Conservation (phyloP, 2,329 filamentous ascomycete species). For the Pseudopyricularia javanii region DNA sequence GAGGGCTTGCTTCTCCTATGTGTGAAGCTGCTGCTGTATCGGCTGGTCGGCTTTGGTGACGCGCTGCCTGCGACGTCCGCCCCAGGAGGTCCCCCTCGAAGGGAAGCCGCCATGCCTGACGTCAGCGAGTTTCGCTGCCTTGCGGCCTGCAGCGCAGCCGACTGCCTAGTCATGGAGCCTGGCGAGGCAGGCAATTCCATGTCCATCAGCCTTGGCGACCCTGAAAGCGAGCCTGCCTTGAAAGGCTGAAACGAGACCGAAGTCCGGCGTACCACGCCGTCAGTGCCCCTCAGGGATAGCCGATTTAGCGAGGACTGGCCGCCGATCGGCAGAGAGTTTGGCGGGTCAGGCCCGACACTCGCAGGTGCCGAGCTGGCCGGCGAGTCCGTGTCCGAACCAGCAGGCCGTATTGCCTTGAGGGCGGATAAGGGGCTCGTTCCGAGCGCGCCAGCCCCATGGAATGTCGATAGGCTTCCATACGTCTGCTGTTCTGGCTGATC, state of each 20-base stretch:
- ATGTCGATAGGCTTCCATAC: slow-evolving; percentile 83
- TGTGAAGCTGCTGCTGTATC: slow-evolving; percentile 90
- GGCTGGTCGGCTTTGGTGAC: slow-evolving; percentile 69
- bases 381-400: slow-evolving; percentile 50
- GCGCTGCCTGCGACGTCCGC: slow-evolving; percentile 52
- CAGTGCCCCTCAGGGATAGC: slow-evolving; percentile 28
- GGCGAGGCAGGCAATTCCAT: slow-evolving; percentile 41
- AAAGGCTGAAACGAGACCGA: slow-evolving; percentile 92
- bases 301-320: slow-evolving; percentile 16
- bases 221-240: slow-evolving; percentile 90
- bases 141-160: slow-evolving; percentile 40
- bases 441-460: slow-evolving; percentile 65
- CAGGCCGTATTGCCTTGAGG: slow-evolving; percentile 53
- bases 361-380: slow-evolving; percentile 38
- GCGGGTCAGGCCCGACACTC: slow-evolving; percentile 29
- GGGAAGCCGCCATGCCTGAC: slow-evolving; percentile 61
- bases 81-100: slow-evolving; percentile 52
- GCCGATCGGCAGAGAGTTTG: slow-evolving; percentile 41
- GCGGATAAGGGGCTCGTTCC: slow-evolving; percentile 81
- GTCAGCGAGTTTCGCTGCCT: slow-evolving; percentile 62
- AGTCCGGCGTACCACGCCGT: slow-evolving; percentile 52
- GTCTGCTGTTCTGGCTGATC: slow-evolving; percentile 48
- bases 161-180: slow-evolving; percentile 35
- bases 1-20: slow-evolving; percentile 71
- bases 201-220: slow-evolving; percentile 52